Evolutionary conservation across 2,329 filamentous ascomycete species (phyloP), one percentile per base, ranked within the genome.

Genomic region (Parafenestella ontariensis): DNA sequence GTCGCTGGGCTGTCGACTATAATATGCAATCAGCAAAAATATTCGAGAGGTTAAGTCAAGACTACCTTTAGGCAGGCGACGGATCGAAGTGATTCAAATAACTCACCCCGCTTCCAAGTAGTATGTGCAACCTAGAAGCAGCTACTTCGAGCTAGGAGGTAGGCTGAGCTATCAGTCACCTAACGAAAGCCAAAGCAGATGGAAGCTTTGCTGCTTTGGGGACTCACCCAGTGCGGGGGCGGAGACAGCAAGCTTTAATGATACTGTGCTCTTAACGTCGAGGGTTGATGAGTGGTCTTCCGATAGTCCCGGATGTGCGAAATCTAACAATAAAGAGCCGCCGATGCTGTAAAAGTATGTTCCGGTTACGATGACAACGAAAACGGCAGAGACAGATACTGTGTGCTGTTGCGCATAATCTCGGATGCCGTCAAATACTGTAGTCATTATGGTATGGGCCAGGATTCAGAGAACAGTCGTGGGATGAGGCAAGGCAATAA

Each of bases 331-430:
- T 33, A 42, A 52, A 37, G 59, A 54, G 5, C 54, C 52, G 54
- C 59, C 61, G 11, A 56, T 52, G 20, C 63, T 46, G 34, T 58
- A 63, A 28, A 70, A 49, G 48, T 65, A 65, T 10, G 54, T 52
- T 34, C 64, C 60, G 40, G 68, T 60, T 8, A 65, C 21, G 13
- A 59, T 50, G 42, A 69, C 59, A 23, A 66, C 59, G 31, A 66
- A 48, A 39, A 61, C 60, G 29, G 56, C 56, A 33, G 59, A 61
- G 13, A 64, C 44, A 51, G 58, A 53, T 41, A 69, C 49, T 31
- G 68, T 64, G 46, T 64, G 61, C 34, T 43, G 56, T 50, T 68
- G 65, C 43, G 62, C 54, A 46, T 64, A 65, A 42, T 69, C 58
- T 54, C 62, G 64, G 37, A 64, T 54, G 20, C 40, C 49, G 48